phyloP scores from a whole-genome alignment of 805 yeast species.

The Novakomyces olei region DNA sequence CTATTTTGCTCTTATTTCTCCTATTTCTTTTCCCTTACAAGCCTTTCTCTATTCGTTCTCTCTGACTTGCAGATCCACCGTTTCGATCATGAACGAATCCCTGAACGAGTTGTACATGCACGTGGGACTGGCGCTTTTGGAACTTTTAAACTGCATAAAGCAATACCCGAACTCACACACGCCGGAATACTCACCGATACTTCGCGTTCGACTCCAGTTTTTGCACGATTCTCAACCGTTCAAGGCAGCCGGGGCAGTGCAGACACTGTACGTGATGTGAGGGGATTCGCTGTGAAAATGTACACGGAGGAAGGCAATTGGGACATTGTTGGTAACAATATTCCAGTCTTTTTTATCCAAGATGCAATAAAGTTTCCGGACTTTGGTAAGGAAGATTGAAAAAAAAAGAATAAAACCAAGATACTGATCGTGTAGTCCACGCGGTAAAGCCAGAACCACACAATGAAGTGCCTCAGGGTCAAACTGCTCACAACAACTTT shows the following conservation, averaged over 20 bases:
- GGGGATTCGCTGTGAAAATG: conserved; percentile 4
- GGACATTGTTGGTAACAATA: conserved; percentile 5
- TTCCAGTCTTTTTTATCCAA: conserved; percentile 5
- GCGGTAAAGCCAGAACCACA: conserved; percentile 4
- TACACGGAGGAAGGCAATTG: conserved; percentile 5
- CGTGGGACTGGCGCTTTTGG: conserved; percentile 5
- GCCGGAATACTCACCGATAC: conserved; percentile 4
- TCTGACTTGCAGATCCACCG: no score
- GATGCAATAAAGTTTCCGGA: conserved; percentile 5
- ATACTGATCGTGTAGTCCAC: not conserved
- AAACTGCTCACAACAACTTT: conserved; percentile 5
- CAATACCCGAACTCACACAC: conserved; percentile 2
- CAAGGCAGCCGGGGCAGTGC: conserved; percentile 4
- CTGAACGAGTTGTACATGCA: conserved; percentile 5
- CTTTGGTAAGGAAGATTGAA: not conserved
- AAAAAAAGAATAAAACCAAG: not conserved
- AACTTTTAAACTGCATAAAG: conserved; percentile 1
- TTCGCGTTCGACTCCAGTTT: conserved; percentile 4
- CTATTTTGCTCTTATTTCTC: no score
- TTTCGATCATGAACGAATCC: conserved; percentile 6
- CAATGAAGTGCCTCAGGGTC: conserved; percentile 4
- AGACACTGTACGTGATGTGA: conserved; percentile 5
- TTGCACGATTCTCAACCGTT: conserved; percentile 4
- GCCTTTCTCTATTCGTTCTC: not conserved
- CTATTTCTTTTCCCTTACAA: no score